Conservation (phyloP, 1,139 yeast genomes). For the Saccharomyces hybrid region DNA sequence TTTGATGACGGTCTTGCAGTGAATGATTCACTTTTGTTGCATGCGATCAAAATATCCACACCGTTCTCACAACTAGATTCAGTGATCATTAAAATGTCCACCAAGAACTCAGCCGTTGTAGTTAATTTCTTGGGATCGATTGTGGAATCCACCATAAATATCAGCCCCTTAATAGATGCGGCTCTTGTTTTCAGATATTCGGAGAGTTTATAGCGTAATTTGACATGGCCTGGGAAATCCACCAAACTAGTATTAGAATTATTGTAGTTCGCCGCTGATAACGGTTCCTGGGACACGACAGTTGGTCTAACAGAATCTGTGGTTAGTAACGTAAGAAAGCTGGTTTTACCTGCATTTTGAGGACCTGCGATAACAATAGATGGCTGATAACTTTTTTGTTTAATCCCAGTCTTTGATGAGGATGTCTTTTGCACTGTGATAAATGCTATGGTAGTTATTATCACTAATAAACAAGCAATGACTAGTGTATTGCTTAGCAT, state of each 20-base stretch:
- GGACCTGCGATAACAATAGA: conserved; percentile 69
- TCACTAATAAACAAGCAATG: conserved; percentile 18
- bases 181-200: conserved; percentile 39
- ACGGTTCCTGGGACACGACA: conserved; percentile 34
- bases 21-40: conserved; percentile 79
- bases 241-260: conserved; percentile 40
- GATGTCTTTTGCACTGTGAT: conserved; percentile 22
- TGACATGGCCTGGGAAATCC: conserved; percentile 83
- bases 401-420: conserved; percentile 7
- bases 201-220: conserved; percentile 48
- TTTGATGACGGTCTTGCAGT: conserved; percentile 65
- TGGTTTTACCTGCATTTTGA: conserved; percentile 67
- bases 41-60: conserved; percentile 63
- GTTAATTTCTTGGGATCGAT: conserved; percentile 39
- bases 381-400: conserved; percentile 36
- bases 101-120: conserved; percentile 46
- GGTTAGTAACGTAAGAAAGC: conserved; percentile 40
- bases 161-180: conserved; percentile 46
- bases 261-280: conserved; percentile 30
- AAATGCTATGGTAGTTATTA: conserved; percentile 19
- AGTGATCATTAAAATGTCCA: conserved; percentile 47
- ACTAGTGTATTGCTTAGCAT: conserved; percentile 13
- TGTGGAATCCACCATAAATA: conserved; percentile 64
- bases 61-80: conserved; percentile 52
- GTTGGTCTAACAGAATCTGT: conserved; percentile 15